These are phyloP conservation scores for Aegilops speltoides DNA, from an alignment of 176 grass and related monocot genomes.

Conservation along the genomic window DNA sequence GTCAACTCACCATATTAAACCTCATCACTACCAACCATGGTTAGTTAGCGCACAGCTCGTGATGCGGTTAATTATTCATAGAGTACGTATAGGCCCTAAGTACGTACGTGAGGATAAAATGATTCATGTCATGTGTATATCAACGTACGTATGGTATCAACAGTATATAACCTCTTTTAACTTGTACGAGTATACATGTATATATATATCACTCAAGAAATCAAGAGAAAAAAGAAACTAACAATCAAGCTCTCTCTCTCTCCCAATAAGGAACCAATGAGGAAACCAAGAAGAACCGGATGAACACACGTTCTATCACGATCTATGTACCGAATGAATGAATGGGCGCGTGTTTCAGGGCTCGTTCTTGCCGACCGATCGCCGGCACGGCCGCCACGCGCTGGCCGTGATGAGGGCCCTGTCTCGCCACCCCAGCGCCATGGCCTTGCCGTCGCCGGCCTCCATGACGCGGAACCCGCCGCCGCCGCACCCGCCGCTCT, in stretches of 20 bases:
- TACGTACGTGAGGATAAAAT: background rate
- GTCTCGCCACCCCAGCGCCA: constrained; percentile 67
- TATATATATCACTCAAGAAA: constrained; percentile 23
- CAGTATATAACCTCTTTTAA: background rate
- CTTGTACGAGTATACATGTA: constrained; percentile 24
- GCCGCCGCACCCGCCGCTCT: constrained; percentile 46
- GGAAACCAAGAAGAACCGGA: constrained; percentile 34
- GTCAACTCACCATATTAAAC: background rate
- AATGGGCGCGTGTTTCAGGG: background rate
- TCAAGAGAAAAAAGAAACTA: constrained; percentile 9
- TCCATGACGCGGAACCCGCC: constrained; percentile 57
- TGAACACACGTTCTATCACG: background rate
- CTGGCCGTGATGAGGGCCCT: constrained; percentile 45
- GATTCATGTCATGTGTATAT: background rate
- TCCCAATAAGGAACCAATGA: constrained; percentile 28
- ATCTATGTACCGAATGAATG: constrained; percentile 9
- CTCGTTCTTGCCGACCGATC: background rate
- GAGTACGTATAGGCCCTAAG: no score
- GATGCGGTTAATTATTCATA: background rate
- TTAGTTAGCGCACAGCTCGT: background rate
- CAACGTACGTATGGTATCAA: background rate
- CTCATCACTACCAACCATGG: background rate
- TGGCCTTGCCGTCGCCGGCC: constrained; percentile 38
- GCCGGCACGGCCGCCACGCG: constrained; percentile 41
- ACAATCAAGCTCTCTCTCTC: background rate